Evolutionary conservation across 257 asterid genomes (phyloP).

Genomic region (Solanum gracilifrons): DNA sequence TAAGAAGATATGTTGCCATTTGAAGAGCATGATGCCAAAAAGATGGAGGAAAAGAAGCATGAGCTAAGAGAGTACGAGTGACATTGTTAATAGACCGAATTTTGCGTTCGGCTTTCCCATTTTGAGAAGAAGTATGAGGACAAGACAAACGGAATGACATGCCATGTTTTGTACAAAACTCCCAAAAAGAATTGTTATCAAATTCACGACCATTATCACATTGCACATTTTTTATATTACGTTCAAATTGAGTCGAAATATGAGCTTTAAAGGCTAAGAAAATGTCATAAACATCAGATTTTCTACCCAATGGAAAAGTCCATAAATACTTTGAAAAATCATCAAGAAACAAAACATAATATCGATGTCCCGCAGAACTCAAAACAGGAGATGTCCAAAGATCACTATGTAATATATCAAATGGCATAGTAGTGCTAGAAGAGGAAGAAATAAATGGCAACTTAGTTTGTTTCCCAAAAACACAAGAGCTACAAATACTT

Average conservation of each 20-base stretch:
- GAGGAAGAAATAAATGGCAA: not conserved
- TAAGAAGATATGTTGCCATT: not conserved
- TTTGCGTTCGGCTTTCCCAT: not conserved
- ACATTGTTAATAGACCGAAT: not conserved
- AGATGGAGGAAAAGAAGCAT: not conserved
- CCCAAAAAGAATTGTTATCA: not conserved
- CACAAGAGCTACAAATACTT: not conserved
- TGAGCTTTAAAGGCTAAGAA: too few species aligned
- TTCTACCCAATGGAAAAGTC: too few species aligned
- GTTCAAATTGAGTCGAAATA: not conserved
- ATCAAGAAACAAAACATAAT: not conserved
- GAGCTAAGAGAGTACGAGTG: not conserved
- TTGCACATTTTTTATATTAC: not conserved
- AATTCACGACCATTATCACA: not conserved
- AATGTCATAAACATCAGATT: not conserved
- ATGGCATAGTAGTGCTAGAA: not conserved
- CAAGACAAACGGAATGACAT: not conserved
- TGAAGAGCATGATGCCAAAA: not conserved
- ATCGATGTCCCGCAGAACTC: not conserved
- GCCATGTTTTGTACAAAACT: not conserved
- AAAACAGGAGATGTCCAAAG: not conserved
- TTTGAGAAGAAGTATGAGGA: not conserved
- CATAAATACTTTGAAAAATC: too few species aligned
- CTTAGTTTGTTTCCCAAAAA: too few species aligned
- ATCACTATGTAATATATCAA: too few species aligned